phyloP scores from a whole-genome alignment of 441 rosid genomes.

The Metrosideros polymorpha region DNA sequence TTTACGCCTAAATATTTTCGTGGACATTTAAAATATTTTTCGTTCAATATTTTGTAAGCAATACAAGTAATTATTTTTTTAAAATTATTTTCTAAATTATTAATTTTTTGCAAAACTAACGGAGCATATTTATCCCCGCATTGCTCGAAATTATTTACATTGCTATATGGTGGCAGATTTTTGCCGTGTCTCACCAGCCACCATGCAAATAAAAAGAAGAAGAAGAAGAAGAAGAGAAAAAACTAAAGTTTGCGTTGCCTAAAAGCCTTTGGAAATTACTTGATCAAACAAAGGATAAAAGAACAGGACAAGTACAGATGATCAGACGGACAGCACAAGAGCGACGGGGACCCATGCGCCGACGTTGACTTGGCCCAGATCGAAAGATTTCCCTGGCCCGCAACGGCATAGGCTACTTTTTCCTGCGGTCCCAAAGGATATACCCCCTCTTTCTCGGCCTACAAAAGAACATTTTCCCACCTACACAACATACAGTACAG shows the following conservation, averaged over 20 bases:
- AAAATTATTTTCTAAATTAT: too few species aligned
- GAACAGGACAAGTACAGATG: not conserved
- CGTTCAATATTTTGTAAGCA: too few species aligned
- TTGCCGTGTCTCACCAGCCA: not conserved
- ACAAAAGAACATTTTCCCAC: not conserved
- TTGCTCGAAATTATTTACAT: not conserved
- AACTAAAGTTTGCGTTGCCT: not conserved
- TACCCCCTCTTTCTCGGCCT: not conserved
- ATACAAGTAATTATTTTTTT: too few species aligned
- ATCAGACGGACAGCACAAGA: not conserved
- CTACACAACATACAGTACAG: not conserved
- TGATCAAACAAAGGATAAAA: not conserved
- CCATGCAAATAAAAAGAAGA: not conserved
- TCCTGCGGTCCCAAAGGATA: not conserved
- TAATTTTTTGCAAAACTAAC: too few species aligned
- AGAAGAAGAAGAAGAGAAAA: not conserved
- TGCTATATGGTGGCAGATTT: not conserved
- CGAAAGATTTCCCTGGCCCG: not conserved
- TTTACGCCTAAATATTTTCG: too few species aligned
- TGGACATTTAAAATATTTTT: too few species aligned
- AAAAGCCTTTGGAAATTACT: not conserved
- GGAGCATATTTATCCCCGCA: too few species aligned
- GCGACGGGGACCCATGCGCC: not conserved
- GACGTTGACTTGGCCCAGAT: not conserved
- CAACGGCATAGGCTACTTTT: not conserved